Evolutionary conservation across 306 rosid genomes (phyloP), one percentile per base, ranked within the genome.

Genomic region (Trifolium repens): DNA sequence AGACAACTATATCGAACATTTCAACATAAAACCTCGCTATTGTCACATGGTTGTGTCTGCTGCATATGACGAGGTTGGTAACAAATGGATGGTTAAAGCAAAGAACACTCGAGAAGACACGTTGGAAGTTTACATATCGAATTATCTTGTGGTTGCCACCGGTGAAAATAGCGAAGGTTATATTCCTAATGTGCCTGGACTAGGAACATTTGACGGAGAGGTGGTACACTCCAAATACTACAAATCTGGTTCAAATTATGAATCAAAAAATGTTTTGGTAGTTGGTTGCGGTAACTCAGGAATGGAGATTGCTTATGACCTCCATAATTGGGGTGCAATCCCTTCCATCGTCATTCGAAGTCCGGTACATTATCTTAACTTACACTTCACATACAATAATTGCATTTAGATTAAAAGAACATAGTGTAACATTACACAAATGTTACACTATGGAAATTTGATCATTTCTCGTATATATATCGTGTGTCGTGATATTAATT

Each of bases 231-330:
- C 90, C 0, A 79, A 76, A 4, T 17, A 87, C 27, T 89, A 84
- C 58, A 87, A 76, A 71, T 42, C 67, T 0, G 92, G 92, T 26
- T 61, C 57, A 0, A 72, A 44, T 35, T 87, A 76, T 54, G 54
- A 68, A 37, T 68, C 76, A 0, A 78, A 87, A 67, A 67, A 70
- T 2, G 91, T 86, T 61, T 67, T 89, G 67, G 92, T 91, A 0
- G 87, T 89, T 65, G 94, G 97, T 0, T 81, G 83, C 22, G 89
- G 92, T 0, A 91, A 91, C 74, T 91, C 91, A 0, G 92, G 89
- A 13, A 91, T 91, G 91, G 97, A 91, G 76, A 83, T 87, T 26
- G 79, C 84, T 39, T 80, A 78, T 66, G 86, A 82, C n/a, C 62
- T 82, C 4, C 43, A 64, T 8, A 32, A 73, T 1, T 69, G 7